Evolutionary conservation across 108 stramenopile genomes (phyloP), one percentile per base, ranked within the genome.

Genomic region (Nannochloropsis salina): DNA sequence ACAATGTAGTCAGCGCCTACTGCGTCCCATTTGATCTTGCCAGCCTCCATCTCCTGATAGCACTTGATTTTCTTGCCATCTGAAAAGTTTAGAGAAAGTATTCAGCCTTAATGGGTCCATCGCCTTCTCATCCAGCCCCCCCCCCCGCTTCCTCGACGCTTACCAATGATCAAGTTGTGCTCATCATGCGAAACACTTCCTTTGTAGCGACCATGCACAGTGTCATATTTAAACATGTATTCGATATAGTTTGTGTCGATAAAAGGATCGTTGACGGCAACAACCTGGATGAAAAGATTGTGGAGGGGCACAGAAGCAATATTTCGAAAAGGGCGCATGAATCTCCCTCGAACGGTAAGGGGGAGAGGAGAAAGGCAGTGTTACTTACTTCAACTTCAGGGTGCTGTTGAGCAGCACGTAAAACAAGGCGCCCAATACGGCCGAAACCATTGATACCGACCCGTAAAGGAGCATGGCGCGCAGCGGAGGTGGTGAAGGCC

Each of bases 381-480:
- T 74, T 6, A 74, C 61, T 2, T 74, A 74, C 81, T 31, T 96
- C 92, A 47, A 97, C 89, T 84, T 93, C 93, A 22, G 94, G 94
- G 89, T 95, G 88, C 74, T 95, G 93, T 80, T 93, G 84, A 21
- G 96, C 96, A 44, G 96, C 96, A 86, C 96, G 94, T 92, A 93
- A 92, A 41, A 97, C 98, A 86, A 98, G 94, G 89, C 97, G 95
- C 83, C 99, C 99, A 84, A 99, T 99, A 86, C 99, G 96, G 61
- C 99, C 99, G 89, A 99, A 99, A 44, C 99, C 99, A 87, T 99
- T 96, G 93, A 98, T 97, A 86, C 97, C 97, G 81, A 97, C 91
- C 86, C 92, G 93, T 92, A 95, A n/a, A 15, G 61, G 61, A n/a
- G 61, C 61, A 74, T 74, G 15, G 8, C 61, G 61, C 20, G n/a